Percentiles rank a stretch among this genome's conserved stretches.
phyloP scores from a whole-genome alignment of 2,329 filamentous ascomycete genomes.

The Xylariaceae sp. region DNA sequence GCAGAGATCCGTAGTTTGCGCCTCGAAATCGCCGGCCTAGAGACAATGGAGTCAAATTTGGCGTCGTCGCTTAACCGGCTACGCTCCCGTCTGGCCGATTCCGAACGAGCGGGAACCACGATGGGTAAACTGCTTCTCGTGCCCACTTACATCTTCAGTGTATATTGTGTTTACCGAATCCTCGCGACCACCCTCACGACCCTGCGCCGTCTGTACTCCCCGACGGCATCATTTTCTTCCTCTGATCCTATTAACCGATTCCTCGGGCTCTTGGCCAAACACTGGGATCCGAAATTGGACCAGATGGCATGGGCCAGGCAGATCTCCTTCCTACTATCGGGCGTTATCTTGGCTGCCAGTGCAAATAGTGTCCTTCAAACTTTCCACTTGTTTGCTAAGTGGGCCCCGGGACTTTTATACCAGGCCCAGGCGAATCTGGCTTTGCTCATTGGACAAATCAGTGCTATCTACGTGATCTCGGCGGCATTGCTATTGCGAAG shows the following conservation, averaged over 20 bases:
- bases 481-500: conserved; percentile 71
- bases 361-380: conserved; percentile 83
- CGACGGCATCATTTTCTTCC: conserved; percentile 52
- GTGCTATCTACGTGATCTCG: conserved; percentile 79
- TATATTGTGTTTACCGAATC: conserved; percentile 83
- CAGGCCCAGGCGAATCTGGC: conserved; percentile 74
- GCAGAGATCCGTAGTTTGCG: conserved; percentile 58
- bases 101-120: conserved; percentile 61
- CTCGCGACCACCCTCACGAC: conserved; percentile 64
- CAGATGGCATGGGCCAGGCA: conserved; percentile 78
- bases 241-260: conserved; percentile 81
- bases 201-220: conserved; percentile 51
- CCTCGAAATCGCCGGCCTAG: conserved; percentile 72
- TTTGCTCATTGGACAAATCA: conserved; percentile 72
- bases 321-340: conserved; percentile 77
- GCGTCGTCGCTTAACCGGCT: conserved; percentile 60
- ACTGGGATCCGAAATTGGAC: conserved; percentile 79
- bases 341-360: conserved; percentile 74
- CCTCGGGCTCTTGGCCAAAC: conserved; percentile 71
- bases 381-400: conserved; percentile 72
- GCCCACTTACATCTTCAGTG: conserved; percentile 63
- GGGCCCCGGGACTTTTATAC: conserved; percentile 64
- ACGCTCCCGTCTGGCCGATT: conserved; percentile 56
- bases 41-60: conserved; percentile 71
- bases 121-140: conserved; percentile 59